These are phyloP conservation scores for Pilatotrama ljubarskyi DNA, from an alignment of 768 basidiomycete species.

Conservation along the genomic window DNA sequence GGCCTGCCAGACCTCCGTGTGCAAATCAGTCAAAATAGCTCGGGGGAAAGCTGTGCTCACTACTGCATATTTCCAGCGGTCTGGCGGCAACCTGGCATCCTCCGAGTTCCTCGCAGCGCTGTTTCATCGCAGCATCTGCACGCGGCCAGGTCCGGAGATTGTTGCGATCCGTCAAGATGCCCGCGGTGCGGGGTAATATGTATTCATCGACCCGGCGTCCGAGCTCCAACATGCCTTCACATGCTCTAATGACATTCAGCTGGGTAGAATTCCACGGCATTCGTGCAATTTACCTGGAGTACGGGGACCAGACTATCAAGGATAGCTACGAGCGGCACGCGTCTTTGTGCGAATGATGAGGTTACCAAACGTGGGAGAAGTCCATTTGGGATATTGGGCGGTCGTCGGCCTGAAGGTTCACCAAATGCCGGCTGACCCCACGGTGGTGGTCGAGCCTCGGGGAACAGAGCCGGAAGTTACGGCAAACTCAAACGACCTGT, in stretches of 20 bases:
- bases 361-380: not conserved
- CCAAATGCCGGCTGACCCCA: not conserved
- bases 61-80: not conserved
- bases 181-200: not conserved
- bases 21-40: constrained; percentile 21
- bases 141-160: constrained; percentile 13
- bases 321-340: not conserved
- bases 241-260: not conserved
- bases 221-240: constrained; percentile 6
- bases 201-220: not conserved
- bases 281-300: constrained; percentile 1
- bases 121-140: constrained; percentile 11
- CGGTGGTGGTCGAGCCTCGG: not conserved
- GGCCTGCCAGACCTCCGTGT: constrained; percentile 5
- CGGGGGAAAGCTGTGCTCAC: constrained; percentile 13
- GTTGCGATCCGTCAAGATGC: constrained; percentile 19
- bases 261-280: not conserved
- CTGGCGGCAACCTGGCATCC: constrained; percentile 5
- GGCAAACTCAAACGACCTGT: constrained; percentile 2
- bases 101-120: constrained; percentile 13
- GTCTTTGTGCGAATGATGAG: not conserved
- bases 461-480: not conserved
- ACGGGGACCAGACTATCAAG: not conserved
- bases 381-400: not conserved
- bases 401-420: not conserved